Conservation (phyloP, 2,329 filamentous ascomycete genomes). For the Pyricularia pennisetigena region DNA sequence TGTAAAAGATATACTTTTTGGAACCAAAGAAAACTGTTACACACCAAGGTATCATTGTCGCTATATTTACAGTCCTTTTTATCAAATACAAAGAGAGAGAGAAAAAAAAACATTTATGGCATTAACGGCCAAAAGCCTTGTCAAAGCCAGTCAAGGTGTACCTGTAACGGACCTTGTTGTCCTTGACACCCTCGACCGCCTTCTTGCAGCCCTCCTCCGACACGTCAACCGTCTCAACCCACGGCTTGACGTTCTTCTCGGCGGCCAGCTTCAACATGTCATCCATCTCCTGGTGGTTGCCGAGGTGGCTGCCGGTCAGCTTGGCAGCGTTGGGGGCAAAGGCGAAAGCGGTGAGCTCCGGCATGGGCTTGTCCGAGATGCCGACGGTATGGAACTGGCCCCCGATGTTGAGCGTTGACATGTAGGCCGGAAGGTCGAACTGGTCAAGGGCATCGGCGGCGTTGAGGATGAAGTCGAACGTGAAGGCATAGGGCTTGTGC, state of each 20-base stretch:
- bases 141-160: conserved; percentile 61
- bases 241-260: conserved; percentile 20
- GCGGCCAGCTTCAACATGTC: conserved; percentile 49
- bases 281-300: conserved; percentile 48
- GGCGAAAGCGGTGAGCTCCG: conserved; percentile 26
- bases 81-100: not conserved
- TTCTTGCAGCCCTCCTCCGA: conserved; percentile 46
- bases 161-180: conserved; percentile 62
- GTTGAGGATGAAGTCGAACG: conserved; percentile 43
- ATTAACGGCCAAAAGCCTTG: conserved; percentile 40
- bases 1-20: too few relatives aligned
- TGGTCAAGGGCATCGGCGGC: conserved; percentile 37
- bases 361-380: conserved; percentile 40
- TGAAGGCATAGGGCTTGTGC: conserved; percentile 41
- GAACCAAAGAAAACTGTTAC: not conserved
- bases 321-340: conserved; percentile 29
- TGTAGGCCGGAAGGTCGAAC: conserved; percentile 43
- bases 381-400: conserved; percentile 49
- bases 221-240: conserved; percentile 6
- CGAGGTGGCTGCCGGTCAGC: conserved; percentile 44
- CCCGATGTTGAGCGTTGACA: conserved; percentile 40
- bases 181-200: conserved; percentile 59
- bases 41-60: not conserved
- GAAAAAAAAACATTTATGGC: not conserved
- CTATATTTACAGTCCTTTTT: not conserved